Evolutionary conservation across 1,139 yeast genomes (phyloP).

Genomic region (Arxiozyma bovina): DNA sequence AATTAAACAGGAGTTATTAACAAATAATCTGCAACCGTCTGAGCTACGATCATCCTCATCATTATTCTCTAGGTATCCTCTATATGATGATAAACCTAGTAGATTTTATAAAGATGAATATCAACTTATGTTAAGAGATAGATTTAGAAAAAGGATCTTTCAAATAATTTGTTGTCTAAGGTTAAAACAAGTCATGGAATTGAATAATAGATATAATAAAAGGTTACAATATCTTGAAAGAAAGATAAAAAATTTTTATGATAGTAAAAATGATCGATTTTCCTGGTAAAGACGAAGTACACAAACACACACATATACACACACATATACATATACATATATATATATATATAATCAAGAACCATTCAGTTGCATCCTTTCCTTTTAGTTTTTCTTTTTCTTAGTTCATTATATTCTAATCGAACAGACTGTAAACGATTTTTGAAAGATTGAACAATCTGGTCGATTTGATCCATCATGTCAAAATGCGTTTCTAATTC

Average conservation of each 20-base stretch:
- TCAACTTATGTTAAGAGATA: slow-evolving; percentile 4
- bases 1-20: slow-evolving; percentile 18
- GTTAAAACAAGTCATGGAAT: slow-evolving; percentile 20
- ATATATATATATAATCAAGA: background rate
- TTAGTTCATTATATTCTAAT: background rate
- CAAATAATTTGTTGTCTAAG: slow-evolving; percentile 18
- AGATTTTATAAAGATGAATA: background rate
- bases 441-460: slow-evolving; percentile 24
- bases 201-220: slow-evolving; percentile 23
- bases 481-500: slow-evolving; percentile 53
- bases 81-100: background rate
- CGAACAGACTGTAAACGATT: slow-evolving; percentile 15
- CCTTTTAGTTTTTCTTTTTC: slow-evolving; percentile 4
- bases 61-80: background rate
- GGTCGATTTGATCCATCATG: slow-evolving; percentile 54
- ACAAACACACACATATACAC: background rate
- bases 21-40: background rate
- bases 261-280: slow-evolving; percentile 7
- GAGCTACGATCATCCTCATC: background rate
- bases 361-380: background rate
- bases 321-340: no score
- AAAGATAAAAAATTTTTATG: slow-evolving; percentile 22
- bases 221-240: slow-evolving; percentile 22
- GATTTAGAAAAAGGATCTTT: slow-evolving; percentile 16
- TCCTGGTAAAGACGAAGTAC: slow-evolving; percentile 1